Percentiles rank a stretch among this genome's conserved stretches.
Conservation (phyloP, 176 grass and related monocot species). For the Avena sativa region DNA sequence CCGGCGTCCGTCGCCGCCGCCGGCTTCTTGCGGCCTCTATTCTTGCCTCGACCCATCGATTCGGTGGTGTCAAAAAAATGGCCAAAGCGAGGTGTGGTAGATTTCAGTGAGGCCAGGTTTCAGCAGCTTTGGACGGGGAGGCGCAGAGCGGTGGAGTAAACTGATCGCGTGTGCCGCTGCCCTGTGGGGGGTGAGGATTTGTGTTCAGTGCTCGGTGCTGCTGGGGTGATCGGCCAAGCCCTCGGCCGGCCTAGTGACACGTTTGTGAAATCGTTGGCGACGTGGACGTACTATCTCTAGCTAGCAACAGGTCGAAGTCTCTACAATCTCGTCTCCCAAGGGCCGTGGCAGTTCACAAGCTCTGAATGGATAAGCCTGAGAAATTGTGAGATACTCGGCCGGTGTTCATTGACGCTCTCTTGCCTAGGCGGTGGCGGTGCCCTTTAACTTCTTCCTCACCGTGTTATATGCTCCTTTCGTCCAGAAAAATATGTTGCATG, state of each 20-base stretch:
- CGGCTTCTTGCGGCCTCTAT: background rate
- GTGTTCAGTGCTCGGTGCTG: background rate
- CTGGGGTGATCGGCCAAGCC: background rate
- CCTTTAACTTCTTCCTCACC: too few relatives aligned
- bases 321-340: background rate
- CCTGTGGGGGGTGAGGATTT: background rate
- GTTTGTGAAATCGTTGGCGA: background rate
- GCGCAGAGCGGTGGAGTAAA: constrained; percentile 3
- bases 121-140: constrained; percentile 32
- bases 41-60: constrained; percentile 22
- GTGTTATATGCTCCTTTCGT: too few relatives aligned
- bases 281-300: background rate
- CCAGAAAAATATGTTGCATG: too few relatives aligned
- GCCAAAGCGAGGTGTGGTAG: constrained; percentile 39
- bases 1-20: constrained; percentile 37
- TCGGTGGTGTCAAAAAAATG: background rate
- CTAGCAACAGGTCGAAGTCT: constrained; percentile 4
- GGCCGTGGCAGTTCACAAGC: background rate
- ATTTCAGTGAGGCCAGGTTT: background rate
- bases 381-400: background rate
- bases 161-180: background rate
- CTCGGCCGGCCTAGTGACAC: constrained; percentile 14
- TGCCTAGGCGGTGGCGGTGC: too few relatives aligned
- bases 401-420: too few relatives aligned
- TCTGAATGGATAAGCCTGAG: background rate